These are phyloP conservation scores for Trichoderma sp. DNA, from an alignment of 2,329 filamentous ascomycete genomes.

Conservation along the genomic window DNA sequence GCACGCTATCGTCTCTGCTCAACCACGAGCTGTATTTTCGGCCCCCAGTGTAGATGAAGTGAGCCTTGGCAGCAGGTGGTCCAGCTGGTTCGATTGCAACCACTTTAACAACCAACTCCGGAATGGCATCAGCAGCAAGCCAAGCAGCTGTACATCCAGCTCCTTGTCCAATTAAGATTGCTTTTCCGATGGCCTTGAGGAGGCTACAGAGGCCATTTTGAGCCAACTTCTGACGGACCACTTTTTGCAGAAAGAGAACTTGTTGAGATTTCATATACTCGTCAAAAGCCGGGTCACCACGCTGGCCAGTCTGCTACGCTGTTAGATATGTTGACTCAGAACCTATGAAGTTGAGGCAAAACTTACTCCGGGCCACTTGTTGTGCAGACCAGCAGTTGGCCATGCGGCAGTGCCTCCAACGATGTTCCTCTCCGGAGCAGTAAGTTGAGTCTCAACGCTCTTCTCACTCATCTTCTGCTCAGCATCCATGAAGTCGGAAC, in stretches of 20 bases:
- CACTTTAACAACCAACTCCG: constrained; percentile 46
- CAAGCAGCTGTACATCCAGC: constrained; percentile 46
- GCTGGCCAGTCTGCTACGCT: constrained; percentile 31
- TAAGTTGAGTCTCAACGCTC: constrained; percentile 33
- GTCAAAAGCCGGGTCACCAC: constrained; percentile 48
- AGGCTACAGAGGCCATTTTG: constrained; percentile 40
- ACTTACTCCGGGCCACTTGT: constrained; percentile 41
- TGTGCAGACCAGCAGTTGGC: constrained; percentile 30
- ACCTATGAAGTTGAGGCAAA: neutral
- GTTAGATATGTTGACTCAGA: neutral
- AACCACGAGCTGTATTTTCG: constrained; percentile 26
- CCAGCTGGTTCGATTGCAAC: constrained; percentile 53
- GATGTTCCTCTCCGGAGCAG: constrained; percentile 27
- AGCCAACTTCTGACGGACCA: constrained; percentile 32
- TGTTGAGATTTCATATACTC: constrained; percentile 45
- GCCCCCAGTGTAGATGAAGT: neutral
- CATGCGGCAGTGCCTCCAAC: constrained; percentile 22
- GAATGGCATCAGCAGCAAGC: constrained; percentile 48
- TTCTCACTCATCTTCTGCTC: neutral
- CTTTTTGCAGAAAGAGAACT: constrained; percentile 31
- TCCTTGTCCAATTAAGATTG: constrained; percentile 49
- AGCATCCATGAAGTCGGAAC: neutral
- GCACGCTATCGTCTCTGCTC: constrained; percentile 28
- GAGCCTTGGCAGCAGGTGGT: constrained; percentile 44
- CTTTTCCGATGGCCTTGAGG: constrained; percentile 41